These are phyloP conservation scores for Hawksworthiomyces lignivorus DNA, from an alignment of 2,329 filamentous ascomycete species.

Conservation along the genomic window DNA sequence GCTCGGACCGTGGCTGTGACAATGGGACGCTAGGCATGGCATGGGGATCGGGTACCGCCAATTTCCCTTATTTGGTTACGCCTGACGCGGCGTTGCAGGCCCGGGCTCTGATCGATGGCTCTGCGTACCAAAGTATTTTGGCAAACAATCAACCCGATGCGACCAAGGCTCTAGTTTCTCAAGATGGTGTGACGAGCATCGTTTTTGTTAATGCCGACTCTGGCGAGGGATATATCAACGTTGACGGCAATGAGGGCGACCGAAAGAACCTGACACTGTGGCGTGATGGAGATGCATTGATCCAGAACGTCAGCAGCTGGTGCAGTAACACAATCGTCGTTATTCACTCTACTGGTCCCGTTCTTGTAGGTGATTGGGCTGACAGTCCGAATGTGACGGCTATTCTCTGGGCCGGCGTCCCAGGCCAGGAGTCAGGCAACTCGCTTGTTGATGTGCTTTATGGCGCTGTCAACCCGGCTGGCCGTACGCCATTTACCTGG, in stretches of 20 bases:
- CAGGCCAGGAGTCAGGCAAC: conserved; percentile 78
- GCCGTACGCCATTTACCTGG: conserved; percentile 74
- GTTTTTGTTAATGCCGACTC: conserved; percentile 86
- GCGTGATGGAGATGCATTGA: conserved; percentile 71
- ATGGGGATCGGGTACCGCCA: conserved; percentile 69
- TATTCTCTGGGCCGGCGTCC: conserved; percentile 73
- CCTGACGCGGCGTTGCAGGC: conserved; percentile 63
- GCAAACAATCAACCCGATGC: conserved; percentile 56
- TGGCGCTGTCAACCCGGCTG: conserved; percentile 68
- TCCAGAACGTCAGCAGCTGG: conserved; percentile 68
- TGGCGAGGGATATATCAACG: conserved; percentile 78
- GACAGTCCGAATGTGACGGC: conserved; percentile 72
- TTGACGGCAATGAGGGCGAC: conserved; percentile 80
- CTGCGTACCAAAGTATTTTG: conserved; percentile 57
- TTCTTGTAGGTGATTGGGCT: conserved; percentile 68
- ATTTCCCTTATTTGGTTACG: conserved; percentile 69
- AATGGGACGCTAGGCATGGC: conserved; percentile 62
- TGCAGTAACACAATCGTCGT: conserved; percentile 90
- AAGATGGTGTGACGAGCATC: conserved; percentile 62
- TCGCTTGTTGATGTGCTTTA: conserved; percentile 77
- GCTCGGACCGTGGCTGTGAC: conserved; percentile 56
- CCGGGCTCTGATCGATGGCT: conserved; percentile 52
- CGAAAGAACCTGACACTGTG: conserved; percentile 89
- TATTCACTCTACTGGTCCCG: conserved; percentile 77
- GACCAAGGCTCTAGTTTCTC: conserved; percentile 51